Evolutionary conservation across 306 rosid species (phyloP), one percentile per base, ranked within the genome.

Genomic region (Lupinus albus): DNA sequence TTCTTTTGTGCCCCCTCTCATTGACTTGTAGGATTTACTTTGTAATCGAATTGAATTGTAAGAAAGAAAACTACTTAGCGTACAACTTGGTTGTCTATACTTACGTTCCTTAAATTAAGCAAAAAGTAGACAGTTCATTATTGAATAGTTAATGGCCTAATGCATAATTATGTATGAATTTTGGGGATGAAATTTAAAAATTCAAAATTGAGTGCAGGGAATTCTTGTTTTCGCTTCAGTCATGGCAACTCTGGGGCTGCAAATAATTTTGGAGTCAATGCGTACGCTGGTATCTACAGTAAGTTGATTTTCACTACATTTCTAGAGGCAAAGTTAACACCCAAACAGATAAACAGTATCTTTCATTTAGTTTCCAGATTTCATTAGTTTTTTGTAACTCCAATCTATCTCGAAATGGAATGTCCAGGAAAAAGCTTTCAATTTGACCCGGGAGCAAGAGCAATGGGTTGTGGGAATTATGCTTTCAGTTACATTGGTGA

Each of bases 221-320:
- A 94, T 94, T 68, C 97, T 94, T 66, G 99, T 94, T 71, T 94
- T 94, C 79, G 99, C 99, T 67, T 94, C 99, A 67, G 99, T 94
- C 67, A 94, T 94, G 99, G 99, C 97, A 13, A 94, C 99, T 17
- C 83, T 94, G 15, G 99, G 99, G 61, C 87, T 94, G 82, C 99
- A 94, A 79, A 94, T 94, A 54, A 94, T 94, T 66, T 77, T 94
- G 86, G 99, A 94, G 88, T 94, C 99, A 14, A 1, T 84, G 48
- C 92, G 96, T 28, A 82, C 88, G 0, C 83, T 94, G 44, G 8
- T 78, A 36, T 94, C 79, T 11, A 42, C 79, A 58, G 99, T 93
- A 81, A 88, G 96, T 85, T 58, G 44, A 53, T 58, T 36, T 25
- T 67, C 46, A 15, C 32, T 48, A 5, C 55, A 32, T 61, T 63